A percentile compares a stretch with the other conserved stretches of the same genome.
Evolutionary conservation across 2,329 filamentous ascomycete genomes (phyloP).

Genomic region (Bipolaris bicolor): DNA sequence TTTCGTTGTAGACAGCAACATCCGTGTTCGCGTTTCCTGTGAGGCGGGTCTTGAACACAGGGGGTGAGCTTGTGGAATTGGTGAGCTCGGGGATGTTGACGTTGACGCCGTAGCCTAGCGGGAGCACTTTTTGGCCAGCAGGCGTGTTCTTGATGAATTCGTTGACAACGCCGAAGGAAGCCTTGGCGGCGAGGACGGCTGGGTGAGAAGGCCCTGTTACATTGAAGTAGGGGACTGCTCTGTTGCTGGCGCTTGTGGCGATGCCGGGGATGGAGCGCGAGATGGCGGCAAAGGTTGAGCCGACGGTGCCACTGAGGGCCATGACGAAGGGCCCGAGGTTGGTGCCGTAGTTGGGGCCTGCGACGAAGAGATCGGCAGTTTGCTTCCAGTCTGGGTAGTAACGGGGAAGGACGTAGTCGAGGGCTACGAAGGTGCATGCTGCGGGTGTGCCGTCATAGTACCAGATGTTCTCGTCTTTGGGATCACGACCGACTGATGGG

Average conservation of each 20-base stretch:
- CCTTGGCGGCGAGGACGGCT: slow-evolving; percentile 53
- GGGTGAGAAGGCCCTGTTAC: slow-evolving; percentile 53
- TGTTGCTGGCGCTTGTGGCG: slow-evolving; percentile 55
- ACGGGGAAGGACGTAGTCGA: slow-evolving; percentile 62
- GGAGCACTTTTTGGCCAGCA: slow-evolving; percentile 47
- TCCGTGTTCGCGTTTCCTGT: slow-evolving; percentile 58
- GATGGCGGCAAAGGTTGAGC: slow-evolving; percentile 59
- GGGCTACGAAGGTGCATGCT: slow-evolving; percentile 61
- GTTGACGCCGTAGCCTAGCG: slow-evolving; percentile 59
- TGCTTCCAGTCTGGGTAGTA: slow-evolving; percentile 51
- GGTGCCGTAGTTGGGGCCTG: slow-evolving; percentile 63
- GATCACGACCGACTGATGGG: slow-evolving; percentile 59
- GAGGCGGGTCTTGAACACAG: slow-evolving; percentile 56
- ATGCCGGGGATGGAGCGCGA: slow-evolving; percentile 59
- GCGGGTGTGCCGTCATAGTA: slow-evolving; percentile 67
- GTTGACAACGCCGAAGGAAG: slow-evolving; percentile 54
- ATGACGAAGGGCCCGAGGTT: slow-evolving; percentile 61
- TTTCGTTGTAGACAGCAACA: slow-evolving; percentile 53
- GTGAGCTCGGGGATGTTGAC: slow-evolving; percentile 59
- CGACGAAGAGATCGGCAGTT: slow-evolving; percentile 60
- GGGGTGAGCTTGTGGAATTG: slow-evolving; percentile 48
- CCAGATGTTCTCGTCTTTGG: slow-evolving; percentile 61
- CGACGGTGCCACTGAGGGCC: slow-evolving; percentile 41
- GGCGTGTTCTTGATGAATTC: slow-evolving; percentile 51
- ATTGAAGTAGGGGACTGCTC: slow-evolving; percentile 52